Conservation (phyloP, 208 protist species). For the Angomonas deanei region DNA sequence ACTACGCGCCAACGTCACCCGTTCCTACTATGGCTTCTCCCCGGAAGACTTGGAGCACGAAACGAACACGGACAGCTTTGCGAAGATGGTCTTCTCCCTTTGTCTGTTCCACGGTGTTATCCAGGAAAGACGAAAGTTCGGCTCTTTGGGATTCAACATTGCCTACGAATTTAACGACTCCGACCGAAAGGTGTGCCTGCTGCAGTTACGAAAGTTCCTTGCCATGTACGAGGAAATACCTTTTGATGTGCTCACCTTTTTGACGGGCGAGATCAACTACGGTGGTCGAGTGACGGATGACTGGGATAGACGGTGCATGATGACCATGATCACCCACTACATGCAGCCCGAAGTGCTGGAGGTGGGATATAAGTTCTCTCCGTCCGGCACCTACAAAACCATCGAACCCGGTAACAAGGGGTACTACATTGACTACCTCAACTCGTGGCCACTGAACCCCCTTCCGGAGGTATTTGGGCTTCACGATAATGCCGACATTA, state of each 20-base stretch:
- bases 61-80: conserved; percentile 82
- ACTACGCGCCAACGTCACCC: conserved; percentile 93
- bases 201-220: conserved; percentile 92
- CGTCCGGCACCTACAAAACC: conserved; percentile 85
- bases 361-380: conserved; percentile 87
- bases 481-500: conserved; percentile 97
- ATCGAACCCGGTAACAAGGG: conserved; percentile 80
- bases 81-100: conserved; percentile 90
- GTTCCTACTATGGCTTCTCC: conserved; percentile 91
- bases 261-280: conserved; percentile 96
- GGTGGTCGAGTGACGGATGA: conserved; percentile 97
- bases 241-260: conserved; percentile 92
- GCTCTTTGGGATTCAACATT: conserved; percentile 95
- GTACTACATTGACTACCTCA: conserved; percentile 86
- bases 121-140: conserved; percentile 93
- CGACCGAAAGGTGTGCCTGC: conserved; percentile 90
- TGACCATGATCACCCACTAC: conserved; percentile 93
- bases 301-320: conserved; percentile 93
- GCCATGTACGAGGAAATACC: conserved; percentile 88
- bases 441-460: conserved; percentile 91
- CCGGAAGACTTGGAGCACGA: conserved; percentile 83
- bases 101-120: conserved; percentile 94
- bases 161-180: conserved; percentile 96
- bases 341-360: conserved; percentile 82
- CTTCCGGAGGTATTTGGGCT: conserved; percentile 95